Base-by-base conservation (phyloP, 2,329 filamentous ascomycete genomes). In the Aspergillus novoparasiticus region DNA sequence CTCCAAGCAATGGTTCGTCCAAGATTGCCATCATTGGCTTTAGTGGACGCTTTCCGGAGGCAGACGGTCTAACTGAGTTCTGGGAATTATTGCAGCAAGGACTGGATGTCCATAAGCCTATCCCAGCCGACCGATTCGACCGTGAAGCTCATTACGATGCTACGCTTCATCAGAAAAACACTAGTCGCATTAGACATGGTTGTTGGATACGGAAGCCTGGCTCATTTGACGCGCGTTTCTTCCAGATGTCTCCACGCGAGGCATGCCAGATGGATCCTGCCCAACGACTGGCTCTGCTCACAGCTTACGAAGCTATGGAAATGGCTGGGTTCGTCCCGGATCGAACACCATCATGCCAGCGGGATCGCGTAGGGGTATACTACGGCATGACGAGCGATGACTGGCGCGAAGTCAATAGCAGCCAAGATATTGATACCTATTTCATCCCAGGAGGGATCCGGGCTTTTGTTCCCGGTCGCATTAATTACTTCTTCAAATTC, bases 171-270 rank as follows among this genome's bases (percentile, higher is more conserved):
- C 84, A 81, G 34, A 88, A 89, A 75, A 94, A 93, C 80, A 93
- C 90, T 63, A 90, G 87, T 58, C 89, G 91, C 76, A 92, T 90
- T 1, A 89, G 88, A 3, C 92, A 88, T 69, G 91, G 91, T 19
- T 92, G 90, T 79, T 93, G 88, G 79, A 86, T 92, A 68, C 87
- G 92, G 65, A 85, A 93, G 64, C 90, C 91, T 0, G 90, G 90
- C 59, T 82, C 90, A 55, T 94, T 94, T 72, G 91, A 94, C 70
- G 89, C 90, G n/a, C 84, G 89, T 0, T 94, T 94, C 80, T 94
- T 94, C 85, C 93, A 93, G 77, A 94, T 94, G 89, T 93, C 90
- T 41, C 90, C 91, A 8, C 87, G 90, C 68, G 91, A 94, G 78
- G 92, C 91, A 39, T 86, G 87, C 58, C 90, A 93, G 74, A 93